phyloP scores from a whole-genome alignment of 2,329 filamentous ascomycete species.

The Xylariales sp. region DNA sequence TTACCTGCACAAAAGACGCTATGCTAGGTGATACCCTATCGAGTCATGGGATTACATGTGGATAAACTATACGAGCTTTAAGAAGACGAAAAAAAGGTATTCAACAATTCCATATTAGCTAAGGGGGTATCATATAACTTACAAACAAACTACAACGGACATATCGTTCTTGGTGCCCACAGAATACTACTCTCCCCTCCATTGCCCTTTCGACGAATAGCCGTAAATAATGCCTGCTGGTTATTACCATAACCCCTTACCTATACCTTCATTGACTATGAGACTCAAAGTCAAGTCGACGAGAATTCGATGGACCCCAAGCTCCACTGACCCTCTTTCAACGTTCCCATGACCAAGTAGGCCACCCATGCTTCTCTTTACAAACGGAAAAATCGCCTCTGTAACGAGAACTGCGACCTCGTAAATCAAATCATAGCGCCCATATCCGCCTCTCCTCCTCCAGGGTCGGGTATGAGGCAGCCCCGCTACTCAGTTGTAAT shows the following conservation, averaged over 20 bases:
- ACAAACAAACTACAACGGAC: conserved; percentile 15
- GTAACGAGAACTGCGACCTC: neutral
- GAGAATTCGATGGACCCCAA: neutral
- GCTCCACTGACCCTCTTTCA: neutral
- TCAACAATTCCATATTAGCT: conserved; percentile 11
- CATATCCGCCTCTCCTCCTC: neutral
- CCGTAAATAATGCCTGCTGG: neutral
- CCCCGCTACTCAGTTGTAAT: neutral
- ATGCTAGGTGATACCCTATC: too few species aligned
- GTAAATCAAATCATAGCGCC: conserved; percentile 1
- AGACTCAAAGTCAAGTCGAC: conserved; percentile 4
- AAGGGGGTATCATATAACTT: conserved; percentile 28
- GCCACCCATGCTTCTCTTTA: neutral
- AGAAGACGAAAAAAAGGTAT: neutral
- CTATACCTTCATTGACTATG: neutral
- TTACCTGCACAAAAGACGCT: too few species aligned
- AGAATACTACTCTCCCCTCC: neutral
- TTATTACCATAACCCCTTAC: neutral
- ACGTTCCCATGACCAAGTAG: neutral
- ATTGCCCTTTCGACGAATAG: neutral
- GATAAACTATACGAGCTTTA: too few species aligned
- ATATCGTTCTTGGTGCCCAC: neutral
- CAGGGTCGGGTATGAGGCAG: neutral
- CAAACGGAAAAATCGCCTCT: neutral
- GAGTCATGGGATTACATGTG: too few species aligned